phyloP scores from a whole-genome alignment of 768 basidiomycete genomes.

The Boletus vermiculosoides region DNA sequence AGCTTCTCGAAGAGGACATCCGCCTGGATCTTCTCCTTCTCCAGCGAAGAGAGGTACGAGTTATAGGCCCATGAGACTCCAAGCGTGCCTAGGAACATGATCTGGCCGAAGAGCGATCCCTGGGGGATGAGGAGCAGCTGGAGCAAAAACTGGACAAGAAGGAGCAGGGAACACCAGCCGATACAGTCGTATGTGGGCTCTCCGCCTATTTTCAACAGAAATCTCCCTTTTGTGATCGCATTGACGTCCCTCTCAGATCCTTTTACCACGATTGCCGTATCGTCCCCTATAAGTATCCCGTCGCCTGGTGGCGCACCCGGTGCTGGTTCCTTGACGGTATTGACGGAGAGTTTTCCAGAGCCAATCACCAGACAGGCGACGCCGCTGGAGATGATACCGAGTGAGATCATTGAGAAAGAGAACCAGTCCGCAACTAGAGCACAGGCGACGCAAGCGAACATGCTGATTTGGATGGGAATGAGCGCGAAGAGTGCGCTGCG shows the following conservation, averaged over 20 bases:
- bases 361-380: conserved; percentile 30
- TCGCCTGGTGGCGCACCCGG: conserved; percentile 30
- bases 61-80: conserved; percentile 37
- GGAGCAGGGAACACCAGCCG: conserved; percentile 32
- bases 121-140: conserved; percentile 39
- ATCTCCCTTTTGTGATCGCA: conserved; percentile 33
- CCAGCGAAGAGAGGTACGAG: conserved; percentile 37
- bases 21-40: conserved; percentile 32
- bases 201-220: conserved; percentile 20
- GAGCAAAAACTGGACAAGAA: conserved; percentile 33
- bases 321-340: conserved; percentile 20
- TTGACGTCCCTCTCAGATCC: conserved; percentile 34
- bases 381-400: conserved; percentile 35
- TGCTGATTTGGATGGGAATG: conserved; percentile 27
- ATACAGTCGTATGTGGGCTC: conserved; percentile 16
- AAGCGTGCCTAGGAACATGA: conserved; percentile 34
- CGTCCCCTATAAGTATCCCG: conserved; percentile 27
- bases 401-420: conserved; percentile 31
- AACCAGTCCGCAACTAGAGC: conserved; percentile 32
- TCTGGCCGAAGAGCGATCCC: conserved; percentile 34
- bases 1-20: conserved; percentile 19
- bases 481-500: conserved; percentile 17
- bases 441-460: conserved; percentile 23
- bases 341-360: conserved; percentile 25
- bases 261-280: conserved; percentile 29